Percentiles rank a stretch among this genome's conserved stretches.
phyloP scores from a whole-genome alignment of 352 stramenopile species.

The Aphanomyces euteiches region DNA sequence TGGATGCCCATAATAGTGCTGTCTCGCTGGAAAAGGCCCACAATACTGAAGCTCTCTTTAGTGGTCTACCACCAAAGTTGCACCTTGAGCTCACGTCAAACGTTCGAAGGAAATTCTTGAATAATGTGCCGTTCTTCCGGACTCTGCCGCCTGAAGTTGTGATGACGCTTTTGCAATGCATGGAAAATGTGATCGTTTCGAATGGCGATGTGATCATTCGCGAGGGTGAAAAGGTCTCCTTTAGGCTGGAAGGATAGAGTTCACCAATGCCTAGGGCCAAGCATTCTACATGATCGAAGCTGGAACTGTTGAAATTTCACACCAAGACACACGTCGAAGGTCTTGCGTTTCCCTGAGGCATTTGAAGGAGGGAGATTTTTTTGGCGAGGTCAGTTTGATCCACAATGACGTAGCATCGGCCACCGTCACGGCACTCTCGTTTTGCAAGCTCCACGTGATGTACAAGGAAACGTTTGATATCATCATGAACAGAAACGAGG shows the following conservation, averaged over 20 bases:
- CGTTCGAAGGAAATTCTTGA: not conserved
- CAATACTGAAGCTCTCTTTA: not conserved
- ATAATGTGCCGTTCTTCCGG: conserved; percentile 12
- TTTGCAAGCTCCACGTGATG: not conserved
- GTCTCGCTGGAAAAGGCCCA: not conserved
- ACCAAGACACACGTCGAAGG: not conserved
- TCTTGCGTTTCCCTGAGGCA: not conserved
- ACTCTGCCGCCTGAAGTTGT: not conserved
- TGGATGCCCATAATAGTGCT: not conserved
- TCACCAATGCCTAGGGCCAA: not conserved
- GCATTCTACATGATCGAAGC: conserved; percentile 17
- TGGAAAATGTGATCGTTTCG: not conserved
- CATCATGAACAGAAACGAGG: not conserved
- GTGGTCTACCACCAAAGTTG: not conserved
- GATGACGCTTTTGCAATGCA: not conserved
- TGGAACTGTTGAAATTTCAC: not conserved
- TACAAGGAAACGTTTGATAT: conserved; percentile 3
- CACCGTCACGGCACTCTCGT: not conserved
- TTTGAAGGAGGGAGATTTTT: not conserved
- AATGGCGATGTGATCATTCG: conserved; percentile 10
- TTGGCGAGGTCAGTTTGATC: conserved; percentile 3
- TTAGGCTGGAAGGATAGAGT: not conserved
- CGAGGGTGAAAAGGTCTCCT: not conserved
- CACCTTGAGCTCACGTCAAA: conserved; percentile 1
- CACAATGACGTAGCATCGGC: conserved; percentile 3